Evolutionary conservation across 176 grass and related monocot species (phyloP).

Genomic region (Aegilops longissima): DNA sequence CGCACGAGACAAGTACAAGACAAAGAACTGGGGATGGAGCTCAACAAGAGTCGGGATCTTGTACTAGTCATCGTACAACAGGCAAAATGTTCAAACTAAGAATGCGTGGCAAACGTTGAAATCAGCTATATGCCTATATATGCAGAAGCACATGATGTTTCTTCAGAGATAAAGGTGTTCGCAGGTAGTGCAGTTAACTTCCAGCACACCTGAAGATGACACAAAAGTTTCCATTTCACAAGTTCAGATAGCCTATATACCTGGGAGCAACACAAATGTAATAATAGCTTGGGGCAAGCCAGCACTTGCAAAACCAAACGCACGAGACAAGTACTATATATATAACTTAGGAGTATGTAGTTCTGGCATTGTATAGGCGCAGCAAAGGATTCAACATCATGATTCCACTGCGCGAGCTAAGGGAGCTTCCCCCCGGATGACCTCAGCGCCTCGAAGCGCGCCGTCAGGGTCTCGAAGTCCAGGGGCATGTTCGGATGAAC

Average conservation of each 20-base stretch:
- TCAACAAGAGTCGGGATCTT: too few relatives aligned
- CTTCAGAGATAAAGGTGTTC: not conserved
- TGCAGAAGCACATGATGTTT: not conserved
- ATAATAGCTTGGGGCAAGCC: not conserved
- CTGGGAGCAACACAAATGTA: not conserved
- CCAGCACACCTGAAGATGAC: not conserved
- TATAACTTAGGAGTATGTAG: not conserved
- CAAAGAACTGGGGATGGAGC: too few relatives aligned
- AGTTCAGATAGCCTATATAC: constrained; percentile 12
- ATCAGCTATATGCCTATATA: too few relatives aligned
- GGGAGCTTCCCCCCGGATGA: constrained; percentile 43
- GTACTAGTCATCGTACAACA: too few relatives aligned
- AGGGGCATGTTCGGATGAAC: constrained; percentile 95
- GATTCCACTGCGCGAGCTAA: constrained; percentile 1
- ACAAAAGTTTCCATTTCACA: not conserved
- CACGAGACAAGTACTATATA: not conserved
- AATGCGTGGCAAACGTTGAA: too few relatives aligned
- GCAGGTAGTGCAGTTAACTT: not conserved
- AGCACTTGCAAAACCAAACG: not conserved
- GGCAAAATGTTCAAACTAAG: too few relatives aligned
- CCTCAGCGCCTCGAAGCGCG: constrained; percentile 80
- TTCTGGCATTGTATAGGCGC: constrained; percentile 14
- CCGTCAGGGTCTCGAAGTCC: constrained; percentile 81
- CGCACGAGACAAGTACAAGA: too few relatives aligned
- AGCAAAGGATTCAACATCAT: constrained; percentile 1